Conservation (phyloP, 495 filamentous ascomycete species). For the Sporormia fimetaria region DNA sequence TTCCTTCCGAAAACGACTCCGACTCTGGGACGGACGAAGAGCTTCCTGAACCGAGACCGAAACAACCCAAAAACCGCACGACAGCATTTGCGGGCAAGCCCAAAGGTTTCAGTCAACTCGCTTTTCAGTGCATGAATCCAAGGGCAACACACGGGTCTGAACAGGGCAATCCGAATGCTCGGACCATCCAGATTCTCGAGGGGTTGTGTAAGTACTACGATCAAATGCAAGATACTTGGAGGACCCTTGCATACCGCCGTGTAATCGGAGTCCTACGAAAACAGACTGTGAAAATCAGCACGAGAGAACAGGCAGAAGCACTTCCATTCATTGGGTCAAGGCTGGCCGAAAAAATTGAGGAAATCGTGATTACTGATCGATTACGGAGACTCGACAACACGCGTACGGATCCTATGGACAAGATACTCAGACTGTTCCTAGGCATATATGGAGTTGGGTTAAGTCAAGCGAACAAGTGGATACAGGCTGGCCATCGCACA, state of each 20-base stretch:
- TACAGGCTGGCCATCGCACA: constrained; percentile 61
- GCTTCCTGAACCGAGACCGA: constrained; percentile 2
- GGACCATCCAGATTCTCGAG: constrained; percentile 68
- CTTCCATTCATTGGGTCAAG: constrained; percentile 65
- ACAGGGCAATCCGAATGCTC: constrained; percentile 51
- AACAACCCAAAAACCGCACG: constrained; percentile 8
- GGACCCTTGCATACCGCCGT: constrained; percentile 65
- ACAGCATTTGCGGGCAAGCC: constrained; percentile 16
- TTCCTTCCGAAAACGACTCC: constrained; percentile 11
- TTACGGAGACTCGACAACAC: constrained; percentile 64
- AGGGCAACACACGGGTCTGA: constrained; percentile 35
- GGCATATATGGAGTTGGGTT: constrained; percentile 73
- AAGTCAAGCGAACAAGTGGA: constrained; percentile 61
- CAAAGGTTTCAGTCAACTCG: constrained; percentile 37
- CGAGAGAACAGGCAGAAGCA: constrained; percentile 52
- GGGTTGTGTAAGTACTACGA: constrained; percentile 77
- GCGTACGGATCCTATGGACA: constrained; percentile 51
- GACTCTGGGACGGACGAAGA: constrained; percentile 19
- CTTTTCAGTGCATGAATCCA: constrained; percentile 59
- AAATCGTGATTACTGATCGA: constrained; percentile 68
- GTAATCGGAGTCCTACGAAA: constrained; percentile 61
- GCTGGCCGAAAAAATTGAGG: constrained; percentile 80
- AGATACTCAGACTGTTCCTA: constrained; percentile 54
- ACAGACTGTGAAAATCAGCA: constrained; percentile 54
- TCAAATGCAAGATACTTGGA: constrained; percentile 67